Conservation (phyloP, 2,329 filamentous ascomycete species). For the Hypoxylon sp. region DNA sequence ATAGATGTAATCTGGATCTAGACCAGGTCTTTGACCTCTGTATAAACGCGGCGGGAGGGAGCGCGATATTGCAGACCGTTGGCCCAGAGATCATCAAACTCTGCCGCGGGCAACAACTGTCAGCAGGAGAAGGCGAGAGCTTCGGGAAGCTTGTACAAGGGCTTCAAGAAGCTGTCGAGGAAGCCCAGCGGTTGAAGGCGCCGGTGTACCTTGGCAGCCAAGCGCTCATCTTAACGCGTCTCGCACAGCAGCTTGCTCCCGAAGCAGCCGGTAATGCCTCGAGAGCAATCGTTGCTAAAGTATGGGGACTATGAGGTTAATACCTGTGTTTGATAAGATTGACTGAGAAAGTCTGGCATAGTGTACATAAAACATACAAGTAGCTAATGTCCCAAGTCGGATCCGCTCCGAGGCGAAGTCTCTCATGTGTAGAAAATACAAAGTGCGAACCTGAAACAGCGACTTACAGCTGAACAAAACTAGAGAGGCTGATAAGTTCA, state of each 20-base stretch:
- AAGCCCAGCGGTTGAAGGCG: conserved; percentile 60
- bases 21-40: conserved; percentile 63
- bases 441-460: neutral
- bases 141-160: conserved; percentile 53
- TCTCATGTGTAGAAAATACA: neutral
- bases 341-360: neutral
- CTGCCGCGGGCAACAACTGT: conserved; percentile 49
- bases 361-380: conserved; percentile 2
- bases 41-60: conserved; percentile 63
- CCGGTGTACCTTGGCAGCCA: conserved; percentile 60
- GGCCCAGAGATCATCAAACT: conserved; percentile 59
- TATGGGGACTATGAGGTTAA: conserved; percentile 48
- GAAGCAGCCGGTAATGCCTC: conserved; percentile 43
- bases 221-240: conserved; percentile 57
- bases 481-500: conserved; percentile 2
- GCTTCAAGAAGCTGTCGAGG: conserved; percentile 59
- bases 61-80: conserved; percentile 56
- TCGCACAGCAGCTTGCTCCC: conserved; percentile 50
- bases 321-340: neutral
- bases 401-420: neutral
- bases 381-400: neutral
- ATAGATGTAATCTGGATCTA: conserved; percentile 60
- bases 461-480: conserved; percentile 10
- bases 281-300: conserved; percentile 48
- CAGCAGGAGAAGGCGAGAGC: conserved; percentile 39